These are phyloP conservation scores for Corymbia calophylla DNA, from an alignment of 441 rosid species.

Conservation along the genomic window DNA sequence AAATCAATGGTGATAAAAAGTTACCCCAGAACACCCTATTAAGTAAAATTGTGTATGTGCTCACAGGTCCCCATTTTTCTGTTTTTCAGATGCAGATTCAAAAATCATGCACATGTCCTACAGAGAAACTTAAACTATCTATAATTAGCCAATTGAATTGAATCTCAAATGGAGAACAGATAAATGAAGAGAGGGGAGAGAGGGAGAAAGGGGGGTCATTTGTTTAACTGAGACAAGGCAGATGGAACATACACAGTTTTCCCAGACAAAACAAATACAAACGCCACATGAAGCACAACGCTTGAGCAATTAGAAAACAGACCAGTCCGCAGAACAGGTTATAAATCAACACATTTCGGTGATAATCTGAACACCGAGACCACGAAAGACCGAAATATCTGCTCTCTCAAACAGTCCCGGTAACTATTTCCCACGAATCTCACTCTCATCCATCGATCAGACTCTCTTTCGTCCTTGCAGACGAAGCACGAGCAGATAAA, in stretches of 20 bases:
- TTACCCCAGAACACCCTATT: not conserved
- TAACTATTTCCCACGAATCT: not conserved
- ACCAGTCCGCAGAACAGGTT: not conserved
- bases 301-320: not conserved
- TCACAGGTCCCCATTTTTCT: not conserved
- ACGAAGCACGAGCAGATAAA: not conserved
- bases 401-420: not conserved
- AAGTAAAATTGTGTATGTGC: not conserved
- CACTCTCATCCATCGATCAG: not conserved
- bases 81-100: not conserved
- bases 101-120: not conserved
- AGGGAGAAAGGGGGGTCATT: not conserved
- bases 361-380: not conserved
- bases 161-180: not conserved
- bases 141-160: not conserved
- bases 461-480: not conserved
- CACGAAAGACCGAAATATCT: not conserved
- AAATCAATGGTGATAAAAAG: not conserved
- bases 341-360: not conserved
- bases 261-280: not conserved
- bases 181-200: not conserved
- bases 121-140: not conserved
- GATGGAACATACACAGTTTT: not conserved
- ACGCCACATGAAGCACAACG: not conserved
- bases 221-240: not conserved